Base-by-base conservation (phyloP, 1,139 yeast genomes). In the Saccharomyces uvarum region DNA sequence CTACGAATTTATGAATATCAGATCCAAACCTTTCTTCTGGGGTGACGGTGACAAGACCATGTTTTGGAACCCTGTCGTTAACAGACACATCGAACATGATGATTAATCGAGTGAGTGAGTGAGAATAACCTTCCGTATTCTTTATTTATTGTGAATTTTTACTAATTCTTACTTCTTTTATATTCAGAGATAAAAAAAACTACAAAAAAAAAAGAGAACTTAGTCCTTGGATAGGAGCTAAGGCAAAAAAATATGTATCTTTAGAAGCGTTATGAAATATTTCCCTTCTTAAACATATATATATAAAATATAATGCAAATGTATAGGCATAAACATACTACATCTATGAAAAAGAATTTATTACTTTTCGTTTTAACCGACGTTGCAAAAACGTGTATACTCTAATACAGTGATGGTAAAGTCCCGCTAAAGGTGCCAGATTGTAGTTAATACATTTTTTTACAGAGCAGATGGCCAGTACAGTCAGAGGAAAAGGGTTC, bases 11-110 rank as follows among this genome's bases (percentile, higher is more conserved):
- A 91, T 86, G 79, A 91, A 93, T 80, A 74, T 89, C 67, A 88
- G 98, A 82, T 73, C 73, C 70, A 85, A 83, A 75, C 86, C 87
- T 72, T 87, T 81, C 82, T 91, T 89, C 85, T 93, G 98, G 98
- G 98, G 98, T 70, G 91, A 93, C 72, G 98, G 99, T 71, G 96
- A 90, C 80, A 84, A 88, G 81, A 89, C 98, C 61, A 77, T 87
- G 72, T 93, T 93, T 86, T 93, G 99, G 99, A 90, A 89, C 79
- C 78, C 87, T 56, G 87, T 83, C 69, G 81, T 88, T 72, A 93
- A 93, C 86, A 87, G 96, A 81, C 87, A 88, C 79, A 76, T 86
- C 66, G 49, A 57, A 41, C 63, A 61, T 51, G 67, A 67, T 53
- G 64, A 62, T 47, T 53, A 53, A 44, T 51, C 21, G 50, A n/a